Evolutionary conservation across 345 rosid species (phyloP).

Genomic region (Adansonia digitata): DNA sequence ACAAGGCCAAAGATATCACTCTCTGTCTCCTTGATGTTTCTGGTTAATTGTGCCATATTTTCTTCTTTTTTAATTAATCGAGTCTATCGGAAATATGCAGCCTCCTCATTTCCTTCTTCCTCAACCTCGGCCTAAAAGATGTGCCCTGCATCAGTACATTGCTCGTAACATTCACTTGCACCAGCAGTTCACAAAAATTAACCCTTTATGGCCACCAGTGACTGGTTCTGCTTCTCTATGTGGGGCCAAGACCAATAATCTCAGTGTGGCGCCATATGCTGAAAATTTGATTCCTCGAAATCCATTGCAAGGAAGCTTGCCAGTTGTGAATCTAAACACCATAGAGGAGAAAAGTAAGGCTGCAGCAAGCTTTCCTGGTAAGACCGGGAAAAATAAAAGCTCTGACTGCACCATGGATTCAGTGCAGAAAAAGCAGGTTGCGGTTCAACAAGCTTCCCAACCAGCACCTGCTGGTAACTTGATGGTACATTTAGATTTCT

Average conservation of each 20-base stretch:
- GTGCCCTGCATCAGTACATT: slow-evolving; percentile 50
- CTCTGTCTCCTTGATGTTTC: too few species aligned
- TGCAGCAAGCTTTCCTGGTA: slow-evolving; percentile 12
- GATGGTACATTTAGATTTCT: slow-evolving; percentile 35
- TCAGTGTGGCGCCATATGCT: slow-evolving; percentile 7
- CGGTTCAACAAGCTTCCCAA: slow-evolving; percentile 29
- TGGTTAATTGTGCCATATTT: neutral
- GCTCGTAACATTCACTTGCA: slow-evolving; percentile 48
- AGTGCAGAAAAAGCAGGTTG: slow-evolving; percentile 28
- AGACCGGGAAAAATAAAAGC: slow-evolving; percentile 24
- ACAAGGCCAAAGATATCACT: neutral
- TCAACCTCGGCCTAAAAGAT: slow-evolving; percentile 47
- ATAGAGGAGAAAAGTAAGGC: slow-evolving; percentile 30
- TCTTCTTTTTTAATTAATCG: neutral
- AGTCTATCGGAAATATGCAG: slow-evolving; percentile 7
- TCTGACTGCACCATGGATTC: slow-evolving; percentile 27
- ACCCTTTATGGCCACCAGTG: slow-evolving; percentile 33
- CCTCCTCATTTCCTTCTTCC: slow-evolving; percentile 27
- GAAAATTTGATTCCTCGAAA: slow-evolving; percentile 23
- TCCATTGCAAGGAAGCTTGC: too few species aligned
- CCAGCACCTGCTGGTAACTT: slow-evolving; percentile 30
- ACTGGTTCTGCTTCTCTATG: too few species aligned
- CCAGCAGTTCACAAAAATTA: slow-evolving; percentile 44
- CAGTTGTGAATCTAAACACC: slow-evolving; percentile 28
- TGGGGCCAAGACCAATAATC: slow-evolving; percentile 28